Evolutionary conservation across 2,329 filamentous ascomycete genomes (phyloP).

Genomic region (Penicillium griseofulvum): DNA sequence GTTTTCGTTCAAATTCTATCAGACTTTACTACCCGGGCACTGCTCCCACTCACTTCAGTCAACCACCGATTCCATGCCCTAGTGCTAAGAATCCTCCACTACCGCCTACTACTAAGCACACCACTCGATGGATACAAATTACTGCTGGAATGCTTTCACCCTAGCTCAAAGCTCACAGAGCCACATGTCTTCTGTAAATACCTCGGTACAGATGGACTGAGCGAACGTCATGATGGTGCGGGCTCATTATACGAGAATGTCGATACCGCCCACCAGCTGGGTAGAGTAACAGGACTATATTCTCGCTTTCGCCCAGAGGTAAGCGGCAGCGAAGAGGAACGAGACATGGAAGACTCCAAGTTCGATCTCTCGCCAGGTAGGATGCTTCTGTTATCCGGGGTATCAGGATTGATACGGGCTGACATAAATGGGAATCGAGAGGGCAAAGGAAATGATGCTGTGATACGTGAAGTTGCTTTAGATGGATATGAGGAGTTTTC

Average conservation of each 20-base stretch:
- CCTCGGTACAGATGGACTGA: conserved; percentile 62
- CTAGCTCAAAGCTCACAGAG: conserved; percentile 64
- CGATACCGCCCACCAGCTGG: conserved; percentile 35
- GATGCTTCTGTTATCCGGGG: conserved; percentile 2
- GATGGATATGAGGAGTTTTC: conserved; percentile 71
- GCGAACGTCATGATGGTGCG: conserved; percentile 40
- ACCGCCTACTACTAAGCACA: conserved; percentile 60
- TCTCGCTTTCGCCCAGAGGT: conserved; percentile 67
- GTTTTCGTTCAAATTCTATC: conserved; percentile 53
- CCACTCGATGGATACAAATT: conserved; percentile 62
- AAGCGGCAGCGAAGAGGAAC: conserved; percentile 45
- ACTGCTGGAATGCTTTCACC: conserved; percentile 76
- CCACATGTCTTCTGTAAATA: conserved; percentile 69
- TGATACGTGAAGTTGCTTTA: conserved; percentile 61
- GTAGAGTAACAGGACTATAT: conserved; percentile 59
- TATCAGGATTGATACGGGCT: conserved; percentile 5
- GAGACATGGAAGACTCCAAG: neutral
- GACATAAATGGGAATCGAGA: conserved; percentile 7
- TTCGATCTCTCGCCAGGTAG: conserved; percentile 15
- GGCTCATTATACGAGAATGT: conserved; percentile 39
- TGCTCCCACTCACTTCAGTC: conserved; percentile 58
- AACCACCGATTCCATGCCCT: conserved; percentile 64
- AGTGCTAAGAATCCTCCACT: conserved; percentile 62
- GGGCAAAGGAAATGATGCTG: conserved; percentile 21
- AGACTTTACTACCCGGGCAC: conserved; percentile 48